phyloP scores from a whole-genome alignment of 345 rosid genomes.

The Populus deltoides region DNA sequence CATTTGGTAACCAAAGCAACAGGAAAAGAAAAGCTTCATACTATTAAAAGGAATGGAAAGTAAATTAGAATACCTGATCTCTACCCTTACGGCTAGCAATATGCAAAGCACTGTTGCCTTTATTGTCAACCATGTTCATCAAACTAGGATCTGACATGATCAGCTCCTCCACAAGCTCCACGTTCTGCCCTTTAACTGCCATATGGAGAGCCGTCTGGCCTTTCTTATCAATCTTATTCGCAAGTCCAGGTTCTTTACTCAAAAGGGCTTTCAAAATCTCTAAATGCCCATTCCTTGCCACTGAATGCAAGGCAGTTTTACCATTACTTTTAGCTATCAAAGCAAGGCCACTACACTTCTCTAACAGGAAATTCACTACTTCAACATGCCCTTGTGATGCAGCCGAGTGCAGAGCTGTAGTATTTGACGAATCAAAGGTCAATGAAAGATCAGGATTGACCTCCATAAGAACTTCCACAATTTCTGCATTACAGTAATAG shows the following conservation, averaged over 20 bases:
- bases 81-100: conserved; percentile 69
- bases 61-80: conserved; percentile 45
- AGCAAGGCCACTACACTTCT: conserved; percentile 50
- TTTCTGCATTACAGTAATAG: conserved; percentile 38
- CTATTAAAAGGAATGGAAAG: not conserved
- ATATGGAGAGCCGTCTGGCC: conserved; percentile 87
- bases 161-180: conserved; percentile 56
- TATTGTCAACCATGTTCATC: conserved; percentile 64
- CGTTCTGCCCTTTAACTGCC: conserved; percentile 86
- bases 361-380: conserved; percentile 64
- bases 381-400: conserved; percentile 78
- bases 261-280: conserved; percentile 66
- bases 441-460: conserved; percentile 60
- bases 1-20: not conserved
- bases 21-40: not conserved
- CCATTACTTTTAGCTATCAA: conserved; percentile 66
- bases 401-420: conserved; percentile 76
- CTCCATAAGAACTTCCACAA: conserved; percentile 61
- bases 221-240: conserved; percentile 61
- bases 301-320: conserved; percentile 80
- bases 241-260: conserved; percentile 51
- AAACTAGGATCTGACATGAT: conserved; percentile 42
- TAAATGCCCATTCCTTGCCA: conserved; percentile 81
- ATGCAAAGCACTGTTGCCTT: conserved; percentile 84
- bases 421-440: conserved; percentile 72